Evolutionary conservation across 192 early-diverging fungal genomes (phyloP).

Genomic region (Backusella westeae): DNA sequence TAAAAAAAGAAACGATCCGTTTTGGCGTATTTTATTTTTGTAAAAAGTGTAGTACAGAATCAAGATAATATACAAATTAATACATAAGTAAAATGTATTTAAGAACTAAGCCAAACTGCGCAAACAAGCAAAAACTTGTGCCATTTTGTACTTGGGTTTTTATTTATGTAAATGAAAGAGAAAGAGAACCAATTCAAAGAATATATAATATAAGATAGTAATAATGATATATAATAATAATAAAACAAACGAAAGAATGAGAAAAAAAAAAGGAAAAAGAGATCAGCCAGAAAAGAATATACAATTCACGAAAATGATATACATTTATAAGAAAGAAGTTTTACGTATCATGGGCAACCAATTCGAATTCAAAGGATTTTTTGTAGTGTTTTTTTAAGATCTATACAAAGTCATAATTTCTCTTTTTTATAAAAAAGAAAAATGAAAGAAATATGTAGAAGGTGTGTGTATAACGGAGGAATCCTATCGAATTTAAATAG

Average conservation of each 20-base stretch:
- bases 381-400: not conserved
- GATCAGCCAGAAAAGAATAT: not conserved
- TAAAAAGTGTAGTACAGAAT: not conserved
- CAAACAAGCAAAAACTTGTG: not conserved
- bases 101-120: not conserved
- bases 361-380: not conserved
- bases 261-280: not conserved
- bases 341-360: not conserved
- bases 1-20: not conserved
- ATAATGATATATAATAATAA: not conserved
- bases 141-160: not conserved
- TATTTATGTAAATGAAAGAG: not conserved
- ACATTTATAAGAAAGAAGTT: not conserved
- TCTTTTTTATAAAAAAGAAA: not conserved
- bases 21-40: not conserved
- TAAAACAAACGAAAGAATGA: not conserved
- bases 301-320: not conserved
- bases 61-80: not conserved
- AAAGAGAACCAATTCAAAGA: not conserved
- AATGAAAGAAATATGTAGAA: not conserved
- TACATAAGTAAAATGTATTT: not conserved
- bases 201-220: not conserved
- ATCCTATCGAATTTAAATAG: not conserved
- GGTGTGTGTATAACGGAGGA: not conserved
- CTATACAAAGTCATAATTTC: no score